These are phyloP conservation scores for Sphagnum magellanicum DNA, from an alignment of 228 moss, liverwort and hornwort species.

Conservation along the genomic window DNA sequence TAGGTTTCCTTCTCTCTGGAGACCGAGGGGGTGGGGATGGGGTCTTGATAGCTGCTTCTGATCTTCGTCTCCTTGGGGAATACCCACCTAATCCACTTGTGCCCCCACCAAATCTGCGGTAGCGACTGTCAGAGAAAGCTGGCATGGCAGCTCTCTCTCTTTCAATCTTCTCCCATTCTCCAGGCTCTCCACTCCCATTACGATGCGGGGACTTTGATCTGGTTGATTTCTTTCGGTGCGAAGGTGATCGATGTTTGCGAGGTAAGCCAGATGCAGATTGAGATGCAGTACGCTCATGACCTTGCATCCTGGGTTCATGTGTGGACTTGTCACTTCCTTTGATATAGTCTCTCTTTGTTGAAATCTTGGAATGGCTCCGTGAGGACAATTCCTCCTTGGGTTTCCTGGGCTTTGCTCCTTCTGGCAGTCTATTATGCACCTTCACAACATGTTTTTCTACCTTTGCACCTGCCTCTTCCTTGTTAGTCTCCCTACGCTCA, in stretches of 20 bases:
- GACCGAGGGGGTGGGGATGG: constrained; percentile 75
- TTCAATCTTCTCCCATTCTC: constrained; percentile 15
- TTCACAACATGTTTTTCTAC: neutral
- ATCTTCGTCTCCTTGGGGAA: constrained; percentile 69
- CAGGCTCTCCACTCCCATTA: constrained; percentile 8
- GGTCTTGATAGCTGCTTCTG: constrained; percentile 43
- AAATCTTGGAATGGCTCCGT: neutral
- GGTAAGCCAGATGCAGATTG: constrained; percentile 15
- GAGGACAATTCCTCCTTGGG: neutral
- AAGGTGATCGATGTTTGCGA: constrained; percentile 10
- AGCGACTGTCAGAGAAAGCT: constrained; percentile 28
- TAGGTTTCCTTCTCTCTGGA: constrained; percentile 56
- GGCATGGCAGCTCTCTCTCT: constrained; percentile 16
- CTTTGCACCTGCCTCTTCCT: neutral
- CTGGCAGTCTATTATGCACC: neutral
- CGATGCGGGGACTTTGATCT: constrained; percentile 19
- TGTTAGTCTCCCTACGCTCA: neutral
- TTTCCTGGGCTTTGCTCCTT: neutral
- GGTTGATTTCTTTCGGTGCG: constrained; percentile 14
- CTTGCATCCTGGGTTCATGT: neutral
- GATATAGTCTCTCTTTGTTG: constrained; percentile 14
- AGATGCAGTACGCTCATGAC: constrained; percentile 6
- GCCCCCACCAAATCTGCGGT: constrained; percentile 38
- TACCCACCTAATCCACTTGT: constrained; percentile 89
- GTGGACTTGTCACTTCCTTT: constrained; percentile 5